Percentiles rank a stretch among this genome's conserved stretches.
phyloP scores from a whole-genome alignment of 176 grass and related monocot species.

The Carex scoparia region DNA sequence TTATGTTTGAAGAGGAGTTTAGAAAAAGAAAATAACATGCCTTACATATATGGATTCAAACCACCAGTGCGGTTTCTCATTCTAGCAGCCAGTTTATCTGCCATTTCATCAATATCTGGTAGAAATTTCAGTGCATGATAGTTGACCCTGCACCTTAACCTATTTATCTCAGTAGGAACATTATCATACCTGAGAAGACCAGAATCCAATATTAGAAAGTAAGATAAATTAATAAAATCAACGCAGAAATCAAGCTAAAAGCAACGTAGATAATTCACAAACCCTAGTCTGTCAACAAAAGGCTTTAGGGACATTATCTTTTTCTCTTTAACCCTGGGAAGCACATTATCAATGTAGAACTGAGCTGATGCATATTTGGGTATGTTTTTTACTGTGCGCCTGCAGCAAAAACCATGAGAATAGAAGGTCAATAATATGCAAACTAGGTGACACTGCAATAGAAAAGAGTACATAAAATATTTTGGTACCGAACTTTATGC shows the following conservation, averaged over 20 bases:
- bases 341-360: slow-evolving; percentile 97
- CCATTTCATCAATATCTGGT: slow-evolving; percentile 94
- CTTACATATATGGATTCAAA: slow-evolving; percentile 88
- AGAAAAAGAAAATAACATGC: not conserved
- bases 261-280: slow-evolving; percentile 32
- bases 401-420: slow-evolving; percentile 22
- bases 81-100: slow-evolving; percentile 79
- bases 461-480: slow-evolving; percentile 15
- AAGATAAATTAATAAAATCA: slow-evolving; percentile 13
- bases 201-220: slow-evolving; percentile 18
- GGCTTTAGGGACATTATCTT: slow-evolving; percentile 99
- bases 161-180: slow-evolving; percentile 95
- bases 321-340: slow-evolving; percentile 98
- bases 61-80: slow-evolving; percentile 81
- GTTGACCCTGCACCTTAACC: slow-evolving; percentile 93
- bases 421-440: not conserved
- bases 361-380: slow-evolving; percentile 95
- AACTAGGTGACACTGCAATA: not conserved
- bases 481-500: slow-evolving; percentile 65
- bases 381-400: slow-evolving; percentile 92
- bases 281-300: slow-evolving; percentile 96
- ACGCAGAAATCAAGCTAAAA: not conserved
- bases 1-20: not conserved
- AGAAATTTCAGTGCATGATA: slow-evolving; percentile 99
- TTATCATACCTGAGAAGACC: slow-evolving; percentile 78